Evolutionary conservation across 441 rosid species (phyloP), one percentile per base, ranked within the genome.

Genomic region (Arabidopsis lyrata): DNA sequence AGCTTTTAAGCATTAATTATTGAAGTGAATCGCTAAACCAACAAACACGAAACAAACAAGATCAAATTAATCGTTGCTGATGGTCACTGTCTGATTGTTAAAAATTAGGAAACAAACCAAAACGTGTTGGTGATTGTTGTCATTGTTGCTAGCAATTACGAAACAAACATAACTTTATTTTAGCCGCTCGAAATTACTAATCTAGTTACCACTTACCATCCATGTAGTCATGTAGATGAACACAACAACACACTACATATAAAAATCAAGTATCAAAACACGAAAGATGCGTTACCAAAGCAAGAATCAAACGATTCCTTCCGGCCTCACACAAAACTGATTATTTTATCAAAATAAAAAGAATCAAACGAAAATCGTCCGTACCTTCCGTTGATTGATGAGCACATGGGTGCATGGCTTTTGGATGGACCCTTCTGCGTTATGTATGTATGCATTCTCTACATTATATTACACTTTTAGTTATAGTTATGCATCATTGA

Each of bases 351-450:
- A 18, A 18, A 18, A 18, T 18, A 18, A 18, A 18, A 67, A 75
- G 47, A 67, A 67, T 59, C 68, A 67, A 60, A 75, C 56, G 31
- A 75, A 67, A 52, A 39, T 52, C 49, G 39, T 68, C 69, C 63
- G 78, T 75, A 75, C 74, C 72, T 66, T 74, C 78, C 67, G 67
- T 38, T 74, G 48, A 58, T 49, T 59, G 70, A 42, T 31, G n/a
- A 34, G 67, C 78, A 74, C 73, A 66, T 74, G 72, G 66, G 47
- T 74, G 61, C 67, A 66, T 74, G 67, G 47, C 31, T 49, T 39
- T 32, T 52, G 35, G 14, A 58, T 58, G 72, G 78, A 74, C 73
- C 72, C 77, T 38, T 66, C 44, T 74, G 44, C 24, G 7, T 57
- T 66, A 39, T 66, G 44, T 32, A 42, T 44, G 22, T 45, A 45